Evolutionary conservation across 78 protist genomes (phyloP), one percentile per base, ranked within the genome.

Genomic region (Tieghemostelium lacteum): DNA sequence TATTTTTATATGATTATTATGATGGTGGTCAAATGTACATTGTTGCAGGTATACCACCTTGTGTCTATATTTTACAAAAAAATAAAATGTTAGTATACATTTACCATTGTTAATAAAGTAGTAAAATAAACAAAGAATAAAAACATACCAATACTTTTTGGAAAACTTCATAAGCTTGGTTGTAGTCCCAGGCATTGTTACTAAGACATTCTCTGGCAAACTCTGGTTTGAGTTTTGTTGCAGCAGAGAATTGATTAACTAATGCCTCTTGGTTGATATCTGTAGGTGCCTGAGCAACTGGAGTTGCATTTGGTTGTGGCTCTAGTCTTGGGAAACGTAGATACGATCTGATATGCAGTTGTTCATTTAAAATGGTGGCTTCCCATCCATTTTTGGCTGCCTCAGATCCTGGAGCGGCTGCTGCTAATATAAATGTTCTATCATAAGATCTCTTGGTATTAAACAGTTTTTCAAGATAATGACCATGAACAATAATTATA

Each of bases 381-480:
- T 78, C 88, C 88, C 88, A 78, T 24, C 88, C 88, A 58, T 70
- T 24, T 64, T 78, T 78, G 17, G 88, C 88, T 16, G 88, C 42
- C 24, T 78, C 88, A 6, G 88, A 78, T 12, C 71, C 71, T 12
- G 88, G 55, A 42, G 33, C 61, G 26, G 88, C 60, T 54, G 88
- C 76, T 36, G 67, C 88, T 39, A 78, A 66, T 0, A 78, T 45
- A 66, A 78, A 78, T 10, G 54, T 37, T 29, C 75, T 33, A 78
- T 78, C 88, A 22, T 54, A 78, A 24, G 88, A 78, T 66, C 75
- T 49, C 28, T 78, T 78, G 1, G 75, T 65, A 28, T 34, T 65
- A 39, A 78, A 78, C 4, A 39, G 0, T n/a, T 66, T 34, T 66
- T 78, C 88, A 31, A 70, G 60, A 45, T 34, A 78, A n/a, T 55